phyloP scores from a whole-genome alignment of 2,329 filamentous ascomycete species.

The Calonectria pauciramosa region DNA sequence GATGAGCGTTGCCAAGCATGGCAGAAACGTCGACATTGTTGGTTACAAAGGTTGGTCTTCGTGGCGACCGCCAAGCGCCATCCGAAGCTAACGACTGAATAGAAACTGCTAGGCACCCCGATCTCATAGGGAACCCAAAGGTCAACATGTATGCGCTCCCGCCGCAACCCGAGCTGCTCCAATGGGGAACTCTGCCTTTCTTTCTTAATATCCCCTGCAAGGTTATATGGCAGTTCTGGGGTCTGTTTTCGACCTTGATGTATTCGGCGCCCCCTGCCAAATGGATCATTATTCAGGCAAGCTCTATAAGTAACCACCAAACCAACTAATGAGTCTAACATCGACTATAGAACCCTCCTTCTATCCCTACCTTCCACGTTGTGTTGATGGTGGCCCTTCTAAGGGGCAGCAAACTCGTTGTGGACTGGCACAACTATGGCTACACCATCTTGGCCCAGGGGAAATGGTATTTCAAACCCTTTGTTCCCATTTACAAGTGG shows the following conservation, averaged over 20 bases:
- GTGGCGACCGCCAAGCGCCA: background rate
- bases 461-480: slow-evolving; percentile 70
- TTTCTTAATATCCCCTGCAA: slow-evolving; percentile 85
- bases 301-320: slow-evolving; percentile 21
- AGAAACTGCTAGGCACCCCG: slow-evolving; percentile 87
- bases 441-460: slow-evolving; percentile 87
- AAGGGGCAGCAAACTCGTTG: slow-evolving; percentile 84
- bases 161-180: slow-evolving; percentile 75
- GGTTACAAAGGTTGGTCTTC: slow-evolving; percentile 80
- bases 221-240: slow-evolving; percentile 84
- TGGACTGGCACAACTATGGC: slow-evolving; percentile 99
- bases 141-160: slow-evolving; percentile 81
- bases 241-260: slow-evolving; percentile 78
- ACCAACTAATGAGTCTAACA: background rate
- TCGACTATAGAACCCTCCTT: slow-evolving; percentile 83
- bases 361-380: slow-evolving; percentile 89
- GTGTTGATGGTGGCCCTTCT: slow-evolving; percentile 80
- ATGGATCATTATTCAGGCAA: slow-evolving; percentile 88
- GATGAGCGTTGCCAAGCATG: slow-evolving; percentile 87
- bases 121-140: slow-evolving; percentile 75
- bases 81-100: slow-evolving; percentile 21
- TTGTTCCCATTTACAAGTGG: slow-evolving; percentile 81
- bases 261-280: slow-evolving; percentile 81
- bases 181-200: slow-evolving; percentile 80
- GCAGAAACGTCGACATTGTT: slow-evolving; percentile 84